Conservation (phyloP, 2,329 filamentous ascomycete species). For the Fonsecaea multimorphosa region DNA sequence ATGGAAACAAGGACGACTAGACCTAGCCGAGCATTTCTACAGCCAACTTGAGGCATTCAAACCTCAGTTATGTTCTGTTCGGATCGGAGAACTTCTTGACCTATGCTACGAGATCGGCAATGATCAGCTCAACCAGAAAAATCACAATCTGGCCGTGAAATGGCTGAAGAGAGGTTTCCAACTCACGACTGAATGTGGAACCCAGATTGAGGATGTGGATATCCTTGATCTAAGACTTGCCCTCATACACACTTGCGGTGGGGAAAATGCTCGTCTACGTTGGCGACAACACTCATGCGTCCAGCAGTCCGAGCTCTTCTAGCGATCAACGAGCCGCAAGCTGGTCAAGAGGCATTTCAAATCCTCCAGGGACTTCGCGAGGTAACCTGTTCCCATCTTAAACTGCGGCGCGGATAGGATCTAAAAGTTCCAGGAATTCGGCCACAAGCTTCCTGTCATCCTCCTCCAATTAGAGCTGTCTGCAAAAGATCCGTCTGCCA, state of each 20-base stretch:
- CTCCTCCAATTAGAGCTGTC: slow-evolving; percentile 73
- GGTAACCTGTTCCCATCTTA: slow-evolving; percentile 16
- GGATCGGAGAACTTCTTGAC: slow-evolving; percentile 69
- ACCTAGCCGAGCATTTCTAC: slow-evolving; percentile 81
- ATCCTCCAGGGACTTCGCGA: slow-evolving; percentile 19
- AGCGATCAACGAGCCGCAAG: slow-evolving; percentile 6
- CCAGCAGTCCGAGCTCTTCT: slow-evolving; percentile 40
- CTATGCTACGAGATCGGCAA: slow-evolving; percentile 75
- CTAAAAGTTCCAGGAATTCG: slow-evolving; percentile 55
- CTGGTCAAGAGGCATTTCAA: slow-evolving; percentile 5
- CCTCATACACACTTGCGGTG: slow-evolving; percentile 69
- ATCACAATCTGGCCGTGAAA: slow-evolving; percentile 63
- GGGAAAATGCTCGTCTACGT: slow-evolving; percentile 35
- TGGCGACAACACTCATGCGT: slow-evolving; percentile 13
- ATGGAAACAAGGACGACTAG: slow-evolving; percentile 74
- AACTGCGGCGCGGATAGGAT: slow-evolving; percentile 30
- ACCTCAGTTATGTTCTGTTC: slow-evolving; percentile 53
- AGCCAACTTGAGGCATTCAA: slow-evolving; percentile 58
- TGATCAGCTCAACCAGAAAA: slow-evolving; percentile 58
- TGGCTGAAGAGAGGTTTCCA: slow-evolving; percentile 77
- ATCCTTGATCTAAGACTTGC: slow-evolving; percentile 69
- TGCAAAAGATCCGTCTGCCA: slow-evolving; percentile 43
- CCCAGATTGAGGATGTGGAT: slow-evolving; percentile 63
- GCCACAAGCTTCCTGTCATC: slow-evolving; percentile 68
- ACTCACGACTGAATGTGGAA: slow-evolving; percentile 61